Conservation (phyloP, 2,329 filamentous ascomycete genomes). For the Fusarium sp. region DNA sequence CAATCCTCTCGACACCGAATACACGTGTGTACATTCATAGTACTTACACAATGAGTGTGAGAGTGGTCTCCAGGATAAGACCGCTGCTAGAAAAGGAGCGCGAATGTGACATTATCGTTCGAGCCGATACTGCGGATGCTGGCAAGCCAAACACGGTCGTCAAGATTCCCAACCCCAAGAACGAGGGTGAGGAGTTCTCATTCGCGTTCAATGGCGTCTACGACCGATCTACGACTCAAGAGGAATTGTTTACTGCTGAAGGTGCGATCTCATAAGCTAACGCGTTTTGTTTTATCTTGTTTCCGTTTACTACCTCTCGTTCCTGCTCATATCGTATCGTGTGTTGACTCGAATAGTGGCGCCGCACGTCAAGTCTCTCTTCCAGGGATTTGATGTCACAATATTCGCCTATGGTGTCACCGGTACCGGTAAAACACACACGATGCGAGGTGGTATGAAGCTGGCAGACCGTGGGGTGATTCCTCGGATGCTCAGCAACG, state of each 20-base stretch:
- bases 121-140: slow-evolving; percentile 67
- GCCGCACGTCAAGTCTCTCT: slow-evolving; percentile 89
- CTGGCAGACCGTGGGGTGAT: slow-evolving; percentile 88
- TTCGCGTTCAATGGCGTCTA: slow-evolving; percentile 97
- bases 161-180: slow-evolving; percentile 93
- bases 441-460: slow-evolving; percentile 90
- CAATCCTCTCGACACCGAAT: slow-evolving; percentile 13
- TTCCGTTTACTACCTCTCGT: neutral
- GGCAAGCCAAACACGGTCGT: slow-evolving; percentile 73
- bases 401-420: slow-evolving; percentile 94
- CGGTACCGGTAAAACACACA: slow-evolving; percentile 94
- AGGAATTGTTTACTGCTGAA: slow-evolving; percentile 88
- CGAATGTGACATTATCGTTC: slow-evolving; percentile 87
- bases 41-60: slow-evolving; percentile 65
- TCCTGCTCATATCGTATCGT: neutral
- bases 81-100: slow-evolving; percentile 86
- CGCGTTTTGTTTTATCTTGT: neutral
- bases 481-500: slow-evolving; percentile 81
- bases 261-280: slow-evolving; percentile 59
- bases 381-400: slow-evolving; percentile 86
- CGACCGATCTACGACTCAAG: slow-evolving; percentile 79
- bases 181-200: slow-evolving; percentile 87
- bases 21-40: neutral
- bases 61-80: slow-evolving; percentile 89
- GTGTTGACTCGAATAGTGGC: slow-evolving; percentile 67